Base-by-base conservation (phyloP, 116 monocot genomes). In the Posidonia oceanica region DNA sequence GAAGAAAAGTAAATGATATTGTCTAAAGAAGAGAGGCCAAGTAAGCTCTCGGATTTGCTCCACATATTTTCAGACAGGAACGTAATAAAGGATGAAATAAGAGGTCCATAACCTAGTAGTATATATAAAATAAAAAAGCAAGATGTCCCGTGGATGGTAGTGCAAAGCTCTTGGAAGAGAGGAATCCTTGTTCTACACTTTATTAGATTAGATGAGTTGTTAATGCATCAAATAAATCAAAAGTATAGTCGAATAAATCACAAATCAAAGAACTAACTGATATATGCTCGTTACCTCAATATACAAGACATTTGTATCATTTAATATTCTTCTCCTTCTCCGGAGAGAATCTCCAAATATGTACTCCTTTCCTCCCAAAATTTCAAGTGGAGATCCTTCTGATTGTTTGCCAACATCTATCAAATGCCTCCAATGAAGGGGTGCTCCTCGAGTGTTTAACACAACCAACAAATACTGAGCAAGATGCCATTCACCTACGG, bases 401-500 rank as follows among this genome's bases (percentile, higher is more conserved):
- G n/a, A 54, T 67, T 74, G 65, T 64, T 67, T 67, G 17, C 56
- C 64, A 58, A 74, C 71, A 40, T 76, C 21, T 16, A 63, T 18
- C 52, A 85, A 69, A 18, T 76, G 74, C 5, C 80, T 85, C 96
- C 96, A 96, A 36, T 91, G 96, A 72, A 87, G 66, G 17, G 96
- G 96, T 70, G 89, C 87, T 69, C 70, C 79, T 44, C 91, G 74
- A 60, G 64, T 77, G 72, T 96, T 91, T 59, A 96, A 67, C 74
- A 89, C 67, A 70, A 89, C 85, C 52, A 96, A 68, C 36, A 91
- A 70, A 68, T 87, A 96, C 56, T 85, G 80, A 23, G 89, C 91
- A 80, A 96, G 80, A 54, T 91, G 89, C 68, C 89, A 86, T 79
- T 96, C 96, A 57, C 96, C 96, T 37, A 91, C 91, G 38, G 81